Conservation (phyloP, 169 alveolate species). For the Ichthyophthirius multifiliis region DNA sequence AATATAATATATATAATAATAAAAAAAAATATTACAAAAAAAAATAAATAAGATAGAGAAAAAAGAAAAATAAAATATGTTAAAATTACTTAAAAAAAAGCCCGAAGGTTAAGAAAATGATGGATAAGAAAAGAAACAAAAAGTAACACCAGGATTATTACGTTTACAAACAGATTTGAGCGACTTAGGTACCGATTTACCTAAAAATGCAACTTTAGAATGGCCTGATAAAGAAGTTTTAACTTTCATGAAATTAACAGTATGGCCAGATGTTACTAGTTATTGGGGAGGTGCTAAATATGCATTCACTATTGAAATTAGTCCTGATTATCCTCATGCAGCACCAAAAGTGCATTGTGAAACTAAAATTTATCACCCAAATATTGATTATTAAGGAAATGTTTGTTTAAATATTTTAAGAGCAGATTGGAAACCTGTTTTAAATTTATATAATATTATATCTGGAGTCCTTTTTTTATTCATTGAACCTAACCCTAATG, state of each 20-base stretch:
- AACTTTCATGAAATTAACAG: slow-evolving; percentile 49
- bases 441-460: slow-evolving; percentile 84
- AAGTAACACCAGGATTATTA: slow-evolving; percentile 57
- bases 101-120: too few species aligned
- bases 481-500: slow-evolving; percentile 85
- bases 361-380: slow-evolving; percentile 68
- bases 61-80: too few species aligned
- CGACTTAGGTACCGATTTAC: slow-evolving; percentile 54
- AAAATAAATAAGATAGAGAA: too few species aligned
- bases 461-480: slow-evolving; percentile 84
- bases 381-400: slow-evolving; percentile 91
- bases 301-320: slow-evolving; percentile 58
- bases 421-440: slow-evolving; percentile 94
- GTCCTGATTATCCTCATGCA: slow-evolving; percentile 73
- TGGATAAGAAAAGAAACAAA: too few species aligned
- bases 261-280: slow-evolving; percentile 49
- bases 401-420: slow-evolving; percentile 91
- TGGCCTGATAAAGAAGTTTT: slow-evolving; percentile 45
- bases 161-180: slow-evolving; percentile 63
- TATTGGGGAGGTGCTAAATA: slow-evolving; percentile 75
- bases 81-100: too few species aligned
- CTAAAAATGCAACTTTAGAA: slow-evolving; percentile 50
- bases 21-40: too few species aligned
- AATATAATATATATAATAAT: too few species aligned
- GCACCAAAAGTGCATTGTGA: slow-evolving; percentile 82